A percentile compares a stretch with the other conserved stretches of the same genome.
Evolutionary conservation across 331 rosid genomes (phyloP).

Genomic region (Cucumis variabilis): DNA sequence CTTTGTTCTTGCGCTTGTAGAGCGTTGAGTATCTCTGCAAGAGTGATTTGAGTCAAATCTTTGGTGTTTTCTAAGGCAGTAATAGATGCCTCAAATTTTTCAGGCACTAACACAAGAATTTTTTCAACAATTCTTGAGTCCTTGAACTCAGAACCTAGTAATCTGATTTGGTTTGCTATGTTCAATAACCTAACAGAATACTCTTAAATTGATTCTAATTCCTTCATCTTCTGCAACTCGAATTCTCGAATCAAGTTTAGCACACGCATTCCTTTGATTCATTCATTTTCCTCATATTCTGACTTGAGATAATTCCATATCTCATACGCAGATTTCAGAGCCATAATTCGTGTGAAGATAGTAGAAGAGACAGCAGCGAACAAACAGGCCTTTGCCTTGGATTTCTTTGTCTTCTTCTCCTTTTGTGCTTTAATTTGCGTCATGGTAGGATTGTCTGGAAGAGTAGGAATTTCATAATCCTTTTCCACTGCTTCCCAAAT

Average conservation of each 20-base stretch:
- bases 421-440: neutral
- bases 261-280: too few relatives aligned
- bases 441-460: neutral
- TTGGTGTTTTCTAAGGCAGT: neutral
- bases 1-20: too few relatives aligned
- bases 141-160: too few relatives aligned
- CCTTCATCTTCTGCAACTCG: neutral
- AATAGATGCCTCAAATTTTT: conserved; percentile 11
- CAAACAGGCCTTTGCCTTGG: neutral
- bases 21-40: neutral
- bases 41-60: neutral
- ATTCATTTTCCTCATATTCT: neutral
- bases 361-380: neutral
- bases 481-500: too few relatives aligned
- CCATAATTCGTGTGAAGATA: neutral
- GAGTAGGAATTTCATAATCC: neutral
- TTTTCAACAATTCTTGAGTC: neutral
- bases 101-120: neutral
- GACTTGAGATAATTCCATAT: neutral
- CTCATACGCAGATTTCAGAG: neutral
- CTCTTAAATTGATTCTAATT: neutral
- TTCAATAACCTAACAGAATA: neutral
- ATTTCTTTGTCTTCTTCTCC: neutral
- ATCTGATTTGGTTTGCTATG: neutral
- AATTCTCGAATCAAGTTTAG: too few relatives aligned